These are phyloP conservation scores for Morella rubra DNA, from an alignment of 306 rosid species.

Conservation along the genomic window DNA sequence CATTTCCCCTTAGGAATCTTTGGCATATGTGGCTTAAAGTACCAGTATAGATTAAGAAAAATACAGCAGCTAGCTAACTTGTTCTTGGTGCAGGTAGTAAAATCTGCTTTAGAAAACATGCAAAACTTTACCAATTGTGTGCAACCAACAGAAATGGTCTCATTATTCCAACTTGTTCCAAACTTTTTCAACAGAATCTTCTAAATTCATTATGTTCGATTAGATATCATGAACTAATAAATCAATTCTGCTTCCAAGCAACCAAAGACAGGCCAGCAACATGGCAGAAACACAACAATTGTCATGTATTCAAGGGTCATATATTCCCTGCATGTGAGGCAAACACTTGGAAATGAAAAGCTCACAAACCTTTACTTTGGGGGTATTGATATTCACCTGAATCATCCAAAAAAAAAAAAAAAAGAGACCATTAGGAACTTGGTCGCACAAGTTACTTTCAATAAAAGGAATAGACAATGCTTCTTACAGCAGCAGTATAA, in stretches of 20 bases:
- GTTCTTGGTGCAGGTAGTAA: too few species aligned
- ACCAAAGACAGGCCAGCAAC: not conserved
- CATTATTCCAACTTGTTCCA: too few species aligned
- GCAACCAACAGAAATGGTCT: too few species aligned
- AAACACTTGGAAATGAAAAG: slow-evolving; percentile 12
- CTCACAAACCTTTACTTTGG: slow-evolving; percentile 72
- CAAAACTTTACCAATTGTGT: too few species aligned
- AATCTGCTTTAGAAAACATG: too few species aligned
- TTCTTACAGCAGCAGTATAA: not conserved
- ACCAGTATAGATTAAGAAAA: too few species aligned
- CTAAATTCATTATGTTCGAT: not conserved
- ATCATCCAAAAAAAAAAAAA: slow-evolving; percentile 24
- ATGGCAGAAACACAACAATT: not conserved
- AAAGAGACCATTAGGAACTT: slow-evolving; percentile 18
- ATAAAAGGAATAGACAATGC: slow-evolving; percentile 14
- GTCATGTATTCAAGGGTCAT: not conserved
- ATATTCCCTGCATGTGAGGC: not conserved
- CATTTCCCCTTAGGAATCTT: too few species aligned
- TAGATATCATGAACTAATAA: slow-evolving; percentile 17
- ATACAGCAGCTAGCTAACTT: too few species aligned
- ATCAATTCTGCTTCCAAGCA: slow-evolving; percentile 23
- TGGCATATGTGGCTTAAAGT: too few species aligned
- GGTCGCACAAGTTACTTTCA: slow-evolving; percentile 15
- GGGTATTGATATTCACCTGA: slow-evolving; percentile 86
- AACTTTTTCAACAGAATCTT: not conserved